A percentile compares a stretch with the other conserved stretches of the same genome.
phyloP scores from a whole-genome alignment of 805 yeast genomes.

The Ogataea trehaloabstinens region DNA sequence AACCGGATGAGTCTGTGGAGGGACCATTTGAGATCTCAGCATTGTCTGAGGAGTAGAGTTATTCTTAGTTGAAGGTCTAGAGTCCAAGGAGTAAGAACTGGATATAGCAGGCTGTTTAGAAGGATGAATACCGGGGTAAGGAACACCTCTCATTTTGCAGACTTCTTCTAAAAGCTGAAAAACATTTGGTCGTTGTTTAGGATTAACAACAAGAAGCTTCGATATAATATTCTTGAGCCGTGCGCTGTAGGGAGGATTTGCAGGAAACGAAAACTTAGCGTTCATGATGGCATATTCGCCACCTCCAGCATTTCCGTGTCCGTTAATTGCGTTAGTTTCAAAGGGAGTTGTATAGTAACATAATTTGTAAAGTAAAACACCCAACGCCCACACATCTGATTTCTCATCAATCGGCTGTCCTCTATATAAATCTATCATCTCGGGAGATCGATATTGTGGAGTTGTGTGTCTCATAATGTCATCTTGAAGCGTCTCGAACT shows the following conservation, averaged over 20 bases:
- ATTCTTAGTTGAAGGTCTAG: background rate
- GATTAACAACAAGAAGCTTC: conserved; percentile 61
- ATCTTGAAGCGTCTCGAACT: conserved; percentile 72
- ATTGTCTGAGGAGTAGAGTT: background rate
- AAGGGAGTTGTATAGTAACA: conserved; percentile 90
- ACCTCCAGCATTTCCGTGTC: conserved; percentile 34
- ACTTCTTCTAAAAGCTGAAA: conserved; percentile 69
- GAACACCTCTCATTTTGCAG: conserved; percentile 54
- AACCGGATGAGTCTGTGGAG: background rate
- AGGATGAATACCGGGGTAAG: conserved; percentile 33
- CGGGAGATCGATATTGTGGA: conserved; percentile 94
- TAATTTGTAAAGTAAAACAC: conserved; percentile 84
- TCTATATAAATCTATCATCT: conserved; percentile 86
- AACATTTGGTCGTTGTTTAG: conserved; percentile 69
- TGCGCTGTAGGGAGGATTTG: conserved; percentile 56
- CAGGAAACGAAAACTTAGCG: conserved; percentile 52
- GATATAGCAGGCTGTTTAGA: conserved; percentile 16
- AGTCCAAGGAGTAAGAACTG: too few species aligned
- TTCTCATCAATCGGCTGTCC: conserved; percentile 87
- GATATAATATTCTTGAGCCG: conserved; percentile 63
- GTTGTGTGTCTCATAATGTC: conserved; percentile 91
- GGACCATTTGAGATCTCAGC: background rate
- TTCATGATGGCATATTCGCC: conserved; percentile 64
- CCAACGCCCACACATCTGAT: conserved; percentile 95
- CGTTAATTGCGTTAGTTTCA: conserved; percentile 46